Evolutionary conservation across 352 stramenopile genomes (phyloP), one percentile per base, ranked within the genome.

Genomic region (Phytopythium chamaehyphon): DNA sequence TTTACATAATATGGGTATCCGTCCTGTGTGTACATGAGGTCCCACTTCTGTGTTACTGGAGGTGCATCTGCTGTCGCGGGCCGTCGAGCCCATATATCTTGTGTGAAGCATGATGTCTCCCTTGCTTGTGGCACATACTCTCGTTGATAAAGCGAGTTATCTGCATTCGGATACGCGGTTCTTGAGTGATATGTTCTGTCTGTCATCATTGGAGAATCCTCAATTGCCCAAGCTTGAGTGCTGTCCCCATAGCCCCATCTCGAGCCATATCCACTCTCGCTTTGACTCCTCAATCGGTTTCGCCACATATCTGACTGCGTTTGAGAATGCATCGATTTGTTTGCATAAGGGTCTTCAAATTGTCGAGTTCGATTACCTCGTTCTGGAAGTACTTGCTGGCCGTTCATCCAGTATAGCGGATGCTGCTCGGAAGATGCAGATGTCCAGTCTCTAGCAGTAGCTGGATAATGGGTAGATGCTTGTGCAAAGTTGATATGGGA

Each of bases 1-100:
- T 90, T 84, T 15, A 92, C 76, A 46, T 90, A 93, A 59, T 91
- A 93, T 15, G 72, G 62, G 42, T 93, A 88, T 5, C 83, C 83
- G 40, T 93, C 73, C 39, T 80, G 54, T 0, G 74, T 86, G 57
- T 88, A 88, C 36, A 83, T 73, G 7, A 69, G 86, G 12, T 90
- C 76, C 76, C 79, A 93, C 16, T 11, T 1, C 18, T 38, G 2
- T 33, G 42, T 4, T 8, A 18, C n/a, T 22, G 53, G 5, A 22
- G 40, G 39, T 42, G 55, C 47, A 36, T 49, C 36, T 6, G 47
- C 47, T n/a, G 47, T 53, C 2, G 47, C 35, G 15, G 47, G 47
- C 11, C 47, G 47, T 21, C 28, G 37, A 8, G 18, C 28, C 28
- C 28, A 51, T 40, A 28, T 19, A 11, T 51, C 45, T 14, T 28